Percentiles rank a stretch among this genome's conserved stretches.
phyloP scores from a whole-genome alignment of 306 rosid genomes.

The Prunus mira region DNA sequence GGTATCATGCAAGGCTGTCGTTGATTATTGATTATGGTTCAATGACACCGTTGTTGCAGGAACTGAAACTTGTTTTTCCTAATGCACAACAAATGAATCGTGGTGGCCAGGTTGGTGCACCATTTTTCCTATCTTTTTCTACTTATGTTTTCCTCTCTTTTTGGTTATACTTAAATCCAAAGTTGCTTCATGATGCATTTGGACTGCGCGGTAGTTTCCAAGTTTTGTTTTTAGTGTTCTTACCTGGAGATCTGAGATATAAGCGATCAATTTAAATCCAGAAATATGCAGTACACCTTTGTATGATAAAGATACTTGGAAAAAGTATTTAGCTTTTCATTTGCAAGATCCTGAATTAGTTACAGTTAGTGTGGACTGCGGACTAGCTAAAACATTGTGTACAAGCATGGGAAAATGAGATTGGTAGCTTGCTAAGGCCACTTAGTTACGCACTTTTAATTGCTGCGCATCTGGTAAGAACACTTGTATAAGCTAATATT shows the following conservation, averaged over 20 bases:
- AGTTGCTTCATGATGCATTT: background rate
- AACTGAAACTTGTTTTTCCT: constrained; percentile 77
- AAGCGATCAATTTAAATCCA: background rate
- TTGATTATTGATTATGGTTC: constrained; percentile 12
- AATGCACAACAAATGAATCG: constrained; percentile 91
- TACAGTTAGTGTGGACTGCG: background rate
- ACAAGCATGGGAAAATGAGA: background rate
- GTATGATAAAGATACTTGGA: background rate
- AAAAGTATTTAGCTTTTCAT: background rate
- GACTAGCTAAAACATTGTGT: background rate
- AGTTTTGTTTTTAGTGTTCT: background rate
- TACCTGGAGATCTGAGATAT: background rate
- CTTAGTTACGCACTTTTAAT: background rate
- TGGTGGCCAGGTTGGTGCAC: constrained; percentile 81
- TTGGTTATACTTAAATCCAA: background rate
- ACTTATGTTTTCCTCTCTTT: background rate
- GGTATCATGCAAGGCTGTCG: background rate
- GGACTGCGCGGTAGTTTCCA: background rate
- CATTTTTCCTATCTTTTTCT: background rate
- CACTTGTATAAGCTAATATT: background rate
- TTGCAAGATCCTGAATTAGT: too few relatives aligned
- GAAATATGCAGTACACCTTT: background rate
- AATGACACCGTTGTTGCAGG: constrained; percentile 43
- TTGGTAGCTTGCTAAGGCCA: background rate
- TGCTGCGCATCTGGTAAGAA: background rate